These are phyloP conservation scores for Hericium coralloides DNA, from an alignment of 768 basidiomycete genomes.

Conservation along the genomic window DNA sequence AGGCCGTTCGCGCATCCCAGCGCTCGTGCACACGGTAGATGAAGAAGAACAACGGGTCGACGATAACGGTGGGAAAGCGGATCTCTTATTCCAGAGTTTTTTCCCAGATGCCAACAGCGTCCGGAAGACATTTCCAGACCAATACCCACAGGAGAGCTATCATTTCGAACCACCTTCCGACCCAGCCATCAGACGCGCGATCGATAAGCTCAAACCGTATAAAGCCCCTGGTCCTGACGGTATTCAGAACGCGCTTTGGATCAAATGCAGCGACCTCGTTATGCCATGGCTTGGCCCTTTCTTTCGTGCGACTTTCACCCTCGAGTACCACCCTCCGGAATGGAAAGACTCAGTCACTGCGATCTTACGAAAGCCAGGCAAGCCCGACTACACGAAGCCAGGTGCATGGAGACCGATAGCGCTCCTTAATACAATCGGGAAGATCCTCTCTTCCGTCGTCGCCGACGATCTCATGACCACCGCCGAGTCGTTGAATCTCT, in stretches of 20 bases:
- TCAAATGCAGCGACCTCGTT: conserved; percentile 5
- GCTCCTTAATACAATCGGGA: conserved; percentile 8
- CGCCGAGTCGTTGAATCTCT: neutral
- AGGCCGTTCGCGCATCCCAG: conserved; percentile 7
- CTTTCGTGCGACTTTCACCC: conserved; percentile 11
- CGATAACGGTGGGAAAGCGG: conserved; percentile 18
- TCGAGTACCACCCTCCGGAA: neutral
- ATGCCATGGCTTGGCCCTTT: conserved; percentile 7
- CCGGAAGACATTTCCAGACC: neutral
- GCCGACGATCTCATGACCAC: neutral
- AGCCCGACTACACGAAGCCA: conserved; percentile 11
- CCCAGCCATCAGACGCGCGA: neutral
- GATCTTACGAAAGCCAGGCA: conserved; percentile 13
- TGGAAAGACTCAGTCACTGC: conserved; percentile 8
- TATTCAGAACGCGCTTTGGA: conserved; percentile 16
- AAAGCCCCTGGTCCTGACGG: conserved; percentile 18
- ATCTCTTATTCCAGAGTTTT: conserved; percentile 14
- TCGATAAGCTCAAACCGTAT: conserved; percentile 11
- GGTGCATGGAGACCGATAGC: conserved; percentile 14
- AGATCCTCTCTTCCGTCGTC: conserved; percentile 10
- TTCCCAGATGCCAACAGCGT: conserved; percentile 13
- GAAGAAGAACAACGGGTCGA: neutral
- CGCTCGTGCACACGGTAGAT: neutral
- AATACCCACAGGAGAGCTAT: conserved; percentile 3
- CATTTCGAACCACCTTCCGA: conserved; percentile 4